A percentile compares a stretch with the other conserved stretches of the same genome.
Evolutionary conservation across 495 filamentous ascomycete genomes (phyloP).

Genomic region (Penicillium cinerascens): DNA sequence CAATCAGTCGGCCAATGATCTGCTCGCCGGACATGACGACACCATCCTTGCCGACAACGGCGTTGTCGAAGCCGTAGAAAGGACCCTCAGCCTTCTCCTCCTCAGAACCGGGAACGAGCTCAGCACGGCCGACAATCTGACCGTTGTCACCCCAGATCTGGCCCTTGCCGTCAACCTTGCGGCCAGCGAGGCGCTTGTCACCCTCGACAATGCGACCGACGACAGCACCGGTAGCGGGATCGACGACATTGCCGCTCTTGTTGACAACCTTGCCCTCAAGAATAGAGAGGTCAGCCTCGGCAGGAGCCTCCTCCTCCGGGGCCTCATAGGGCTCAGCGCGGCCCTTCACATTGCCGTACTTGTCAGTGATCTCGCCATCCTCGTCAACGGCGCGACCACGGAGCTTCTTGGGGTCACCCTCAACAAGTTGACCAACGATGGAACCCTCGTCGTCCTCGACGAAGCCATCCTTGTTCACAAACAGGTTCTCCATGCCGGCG

Average conservation of each 20-base stretch:
- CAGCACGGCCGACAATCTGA: slow-evolving; percentile 72
- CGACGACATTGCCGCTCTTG: slow-evolving; percentile 81
- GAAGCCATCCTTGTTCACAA: slow-evolving; percentile 66
- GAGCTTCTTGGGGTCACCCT: slow-evolving; percentile 71
- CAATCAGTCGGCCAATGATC: slow-evolving; percentile 69
- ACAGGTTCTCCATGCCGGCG: slow-evolving; percentile 66
- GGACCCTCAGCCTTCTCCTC: slow-evolving; percentile 69
- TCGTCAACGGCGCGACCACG: slow-evolving; percentile 74
- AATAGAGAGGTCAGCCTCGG: slow-evolving; percentile 58
- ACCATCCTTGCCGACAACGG: slow-evolving; percentile 72
- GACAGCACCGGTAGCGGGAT: slow-evolving; percentile 62
- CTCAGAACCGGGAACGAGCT: slow-evolving; percentile 72
- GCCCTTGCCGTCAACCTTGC: slow-evolving; percentile 78
- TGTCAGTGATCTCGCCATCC: slow-evolving; percentile 81
- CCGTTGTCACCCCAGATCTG: slow-evolving; percentile 79
- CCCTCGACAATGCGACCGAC: slow-evolving; percentile 75
- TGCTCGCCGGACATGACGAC: slow-evolving; percentile 61
- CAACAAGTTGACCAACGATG: slow-evolving; percentile 67
- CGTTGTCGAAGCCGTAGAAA: slow-evolving; percentile 73
- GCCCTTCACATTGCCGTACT: slow-evolving; percentile 74
- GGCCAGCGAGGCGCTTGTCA: slow-evolving; percentile 67
- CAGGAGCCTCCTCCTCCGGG: slow-evolving; percentile 45
- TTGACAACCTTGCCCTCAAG: slow-evolving; percentile 83
- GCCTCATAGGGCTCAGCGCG: slow-evolving; percentile 68
- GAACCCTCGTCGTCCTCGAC: slow-evolving; percentile 66